Evolutionary conservation across 805 yeast genomes (phyloP), one percentile per base, ranked within the genome.

Genomic region (Yamadazyma phyllophila): DNA sequence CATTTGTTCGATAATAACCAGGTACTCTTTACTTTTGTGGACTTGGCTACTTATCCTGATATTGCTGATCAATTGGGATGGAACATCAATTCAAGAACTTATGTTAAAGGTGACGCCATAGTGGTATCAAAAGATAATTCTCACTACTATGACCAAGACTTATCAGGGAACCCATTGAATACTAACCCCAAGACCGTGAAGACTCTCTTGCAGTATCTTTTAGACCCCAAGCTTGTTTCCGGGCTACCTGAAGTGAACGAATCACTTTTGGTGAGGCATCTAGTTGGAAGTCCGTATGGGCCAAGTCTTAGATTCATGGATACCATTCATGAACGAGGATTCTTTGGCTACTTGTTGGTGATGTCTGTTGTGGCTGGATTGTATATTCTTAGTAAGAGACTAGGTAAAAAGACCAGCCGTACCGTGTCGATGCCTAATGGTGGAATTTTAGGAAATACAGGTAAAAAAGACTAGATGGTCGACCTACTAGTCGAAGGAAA

Each of bases 71-170:
- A 50, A 11, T 39, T 44, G 8, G 71, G 68, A 2, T 74, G 81
- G 78, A 64, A 66, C 11, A 58, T 67, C 26, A 58, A 69, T 33
- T 51, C 62, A 1, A 53, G 58, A n/a, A 44, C 55, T 0, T 73
- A 66, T 50, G 48, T 60, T 8, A 58, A 65, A 2, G 92, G 91
- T 5, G 88, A 85, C 58, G 67, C 79, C 0, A 55, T 86, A 1
- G 60, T 86, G 2, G 62, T 83, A 2, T 65, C 72, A 27, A 73
- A 73, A 50, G 73, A 76, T 66, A 59, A 69, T 61, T 50, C 50
- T 46, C 51, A 55, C 42, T 62, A 57, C 44, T 50, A 73, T 69
- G 53, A 67, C 52, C 43, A 54, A 62, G 47, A 72, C 57, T 44
- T 64, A 3, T 45, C 47, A 20, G 85, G 83, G 0, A 48, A 57